phyloP scores from a whole-genome alignment of 495 filamentous ascomycete species.

The Neurospora sp. region DNA sequence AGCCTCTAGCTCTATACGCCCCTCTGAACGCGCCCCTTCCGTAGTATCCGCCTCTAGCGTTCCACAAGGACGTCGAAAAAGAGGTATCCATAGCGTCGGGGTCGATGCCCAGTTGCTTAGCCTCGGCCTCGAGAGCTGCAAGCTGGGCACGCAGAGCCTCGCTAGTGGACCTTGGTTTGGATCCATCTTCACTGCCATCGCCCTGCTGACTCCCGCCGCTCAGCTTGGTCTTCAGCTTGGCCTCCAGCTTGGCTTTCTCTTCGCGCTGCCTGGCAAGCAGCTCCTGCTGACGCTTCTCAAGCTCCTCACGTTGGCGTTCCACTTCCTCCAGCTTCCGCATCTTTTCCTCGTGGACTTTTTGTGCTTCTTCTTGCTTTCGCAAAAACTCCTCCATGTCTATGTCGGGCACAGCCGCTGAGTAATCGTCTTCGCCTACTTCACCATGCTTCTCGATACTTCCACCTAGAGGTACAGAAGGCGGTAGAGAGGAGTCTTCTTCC shows the following conservation, averaged over 20 bases:
- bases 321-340: constrained; percentile 62
- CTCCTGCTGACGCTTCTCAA: constrained; percentile 70
- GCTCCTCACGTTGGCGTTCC: constrained; percentile 56
- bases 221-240: constrained; percentile 37
- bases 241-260: constrained; percentile 60
- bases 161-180: constrained; percentile 27
- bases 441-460: constrained; percentile 7
- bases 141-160: constrained; percentile 66
- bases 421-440: constrained; percentile 9
- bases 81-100: constrained; percentile 33
- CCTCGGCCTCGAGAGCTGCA: constrained; percentile 76
- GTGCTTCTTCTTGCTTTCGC: constrained; percentile 66
- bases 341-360: constrained; percentile 71
- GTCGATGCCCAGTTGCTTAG: constrained; percentile 69
- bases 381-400: constrained; percentile 74
- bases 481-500: constrained; percentile 33
- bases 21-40: constrained; percentile 36
- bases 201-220: constrained; percentile 1
- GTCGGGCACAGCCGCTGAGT: constrained; percentile 36
- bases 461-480: constrained; percentile 10
- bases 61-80: constrained; percentile 24
- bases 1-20: constrained; percentile 31
- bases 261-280: constrained; percentile 64
- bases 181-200: constrained; percentile 10
- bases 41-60: constrained; percentile 26